Evolutionary conservation across 352 stramenopile genomes (phyloP).

Genomic region (Pythium chondricola): DNA sequence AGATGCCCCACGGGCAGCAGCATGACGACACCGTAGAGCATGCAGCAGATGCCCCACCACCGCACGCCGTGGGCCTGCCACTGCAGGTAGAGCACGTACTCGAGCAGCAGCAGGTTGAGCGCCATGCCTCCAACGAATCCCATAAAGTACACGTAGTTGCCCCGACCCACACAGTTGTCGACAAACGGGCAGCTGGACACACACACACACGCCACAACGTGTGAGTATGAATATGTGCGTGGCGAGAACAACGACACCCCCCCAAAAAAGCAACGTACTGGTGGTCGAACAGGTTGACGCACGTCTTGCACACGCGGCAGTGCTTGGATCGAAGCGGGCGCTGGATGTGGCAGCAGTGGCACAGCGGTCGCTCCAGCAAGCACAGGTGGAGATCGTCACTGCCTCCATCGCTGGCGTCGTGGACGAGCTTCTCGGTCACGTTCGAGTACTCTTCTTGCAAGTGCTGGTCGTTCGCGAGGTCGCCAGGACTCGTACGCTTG

Average conservation of each 20-base stretch:
- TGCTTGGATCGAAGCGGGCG: conserved; percentile 75
- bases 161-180: conserved; percentile 97
- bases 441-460: conserved; percentile 46
- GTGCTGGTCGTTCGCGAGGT: conserved; percentile 28
- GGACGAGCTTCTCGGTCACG: conserved; percentile 46
- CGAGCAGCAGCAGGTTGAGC: conserved; percentile 39
- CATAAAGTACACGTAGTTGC: conserved; percentile 94
- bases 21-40: conserved; percentile 44
- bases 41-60: conserved; percentile 21
- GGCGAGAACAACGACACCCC: too few species aligned
- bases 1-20: conserved; percentile 48
- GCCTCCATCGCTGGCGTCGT: conserved; percentile 7
- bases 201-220: too few species aligned
- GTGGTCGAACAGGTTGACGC: conserved; percentile 97
- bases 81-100: conserved; percentile 56
- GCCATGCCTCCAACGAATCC: conserved; percentile 45
- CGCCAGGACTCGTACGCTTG: conserved; percentile 47
- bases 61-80: conserved; percentile 38
- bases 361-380: conserved; percentile 62
- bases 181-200: conserved; percentile 92
- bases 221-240: too few species aligned
- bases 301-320: conserved; percentile 90
- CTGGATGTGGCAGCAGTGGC: conserved; percentile 79
- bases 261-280: conserved; percentile 76
- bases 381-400: conserved; percentile 1